Base-by-base conservation (phyloP, 768 basidiomycete species). In the Pholiota conissans region DNA sequence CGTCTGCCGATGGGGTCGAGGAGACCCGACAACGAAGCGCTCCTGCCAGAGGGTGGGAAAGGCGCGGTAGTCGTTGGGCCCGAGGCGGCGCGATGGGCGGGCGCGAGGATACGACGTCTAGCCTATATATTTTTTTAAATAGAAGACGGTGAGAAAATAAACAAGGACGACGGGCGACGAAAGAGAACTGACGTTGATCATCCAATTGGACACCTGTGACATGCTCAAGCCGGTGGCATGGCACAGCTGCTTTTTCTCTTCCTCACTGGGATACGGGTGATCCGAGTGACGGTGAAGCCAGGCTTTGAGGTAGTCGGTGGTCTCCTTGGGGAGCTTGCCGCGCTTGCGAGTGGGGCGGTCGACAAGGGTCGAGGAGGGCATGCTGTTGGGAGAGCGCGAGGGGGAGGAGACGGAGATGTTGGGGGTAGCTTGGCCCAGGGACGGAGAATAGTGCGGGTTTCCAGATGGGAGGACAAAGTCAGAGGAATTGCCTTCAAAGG, bases 191-290 rank as follows among this genome's bases (percentile, higher is more conserved):
- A 80, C 91, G 65, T 93, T 93, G 67, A 93, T 93, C 91, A 93
- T 93, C 91, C 91, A 93, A 70, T 93, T 93, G 52, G 90, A 91
- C 0, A 93, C 90, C 72, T 94, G 91, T 73, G 81, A 85, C 90
- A 93, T 93, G 75, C 86, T 90, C 61, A 94, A 75, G 24, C 90
- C 90, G 1, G 91, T 94, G 37, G 89, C 89, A 64, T 89, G 84
- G 72, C 91, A 93, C 62, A 94, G 75, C 69, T 90, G 89, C 67
- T 93, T 93, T 75, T 94, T 94, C 79, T 93, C 91, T 60, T 93
- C 90, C 70, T 94, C 91, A 63, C 85, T 87, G 29, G 91, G 91
- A 70, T 94, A 94, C 24, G 91, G 91, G 65, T 93, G 92, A 69
- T 93, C 91, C 2, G 89, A 89, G 68, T 94, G 91, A 61, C 89